Base-by-base conservation (phyloP, 2,329 filamentous ascomycete species). In the Xylaria sp. region DNA sequence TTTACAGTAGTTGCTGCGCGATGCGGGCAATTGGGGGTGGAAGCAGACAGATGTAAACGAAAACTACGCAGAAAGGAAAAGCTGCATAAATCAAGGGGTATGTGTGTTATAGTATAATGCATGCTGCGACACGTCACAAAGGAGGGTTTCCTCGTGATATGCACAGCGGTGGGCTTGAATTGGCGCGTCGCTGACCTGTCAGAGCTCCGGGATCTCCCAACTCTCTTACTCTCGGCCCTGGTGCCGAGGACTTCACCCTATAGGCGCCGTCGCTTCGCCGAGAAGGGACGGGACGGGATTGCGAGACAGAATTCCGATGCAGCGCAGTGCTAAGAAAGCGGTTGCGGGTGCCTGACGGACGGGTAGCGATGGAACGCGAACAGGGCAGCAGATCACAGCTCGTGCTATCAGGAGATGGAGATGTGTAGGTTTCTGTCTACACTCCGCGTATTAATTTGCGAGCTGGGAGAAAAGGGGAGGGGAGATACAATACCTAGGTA, bases 41-140 rank as follows among this genome's bases (percentile, higher is more conserved):
- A 40, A 44, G 27, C 53, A 58, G 52, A 62, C 58, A 55, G 44
- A 60, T 53, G 37, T 21, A 46, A 38, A 31, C 27, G n/a, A n/a
- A 27, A 51, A 38, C 21, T 4, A 17, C 4, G 33, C n/a, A 13
- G 17, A 29, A 47, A 54, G 37, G 41, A 17, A 11, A 19, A 54
- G 62, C 57, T 63, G 64, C 65, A 71, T 70, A 60, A 63, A 71
- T 52, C 37, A 40, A 60, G 60, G 52, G 57, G 56, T 43, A 40
- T 54, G 38, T 40, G 21, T 47, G 54, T 52, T 51, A 58, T 62
- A 62, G 40, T 68, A 62, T 64, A 62, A 70, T 70, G 64, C 64
- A 67, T 57, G 51, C 23, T 64, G 55, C 66, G 70, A 73, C 72
- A 71, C 68, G 72, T 74, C 71, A 72, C 69, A 70, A 68, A 71